Conservation (phyloP, 257 asterid genomes). For the Misopates orontium region DNA sequence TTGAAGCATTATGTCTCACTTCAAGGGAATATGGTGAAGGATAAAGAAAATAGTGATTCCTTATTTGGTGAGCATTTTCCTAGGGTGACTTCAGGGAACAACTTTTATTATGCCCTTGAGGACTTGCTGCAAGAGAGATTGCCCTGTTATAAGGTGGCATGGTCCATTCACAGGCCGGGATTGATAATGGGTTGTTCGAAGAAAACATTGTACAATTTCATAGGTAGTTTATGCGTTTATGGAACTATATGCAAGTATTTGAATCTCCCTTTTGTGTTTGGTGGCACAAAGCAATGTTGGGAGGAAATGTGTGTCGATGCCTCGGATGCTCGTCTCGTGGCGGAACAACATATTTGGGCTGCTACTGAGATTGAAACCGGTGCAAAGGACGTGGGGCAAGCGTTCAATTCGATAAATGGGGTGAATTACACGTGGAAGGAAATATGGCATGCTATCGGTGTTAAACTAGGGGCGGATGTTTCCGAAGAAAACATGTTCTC, state of each 20-base stretch:
- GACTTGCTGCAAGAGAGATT: slow-evolving; percentile 66
- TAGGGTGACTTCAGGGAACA: slow-evolving; percentile 45
- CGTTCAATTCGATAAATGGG: slow-evolving; percentile 73
- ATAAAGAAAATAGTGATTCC: background rate
- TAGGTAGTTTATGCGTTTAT: slow-evolving; percentile 75
- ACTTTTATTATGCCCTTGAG: slow-evolving; percentile 77
- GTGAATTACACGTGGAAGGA: slow-evolving; percentile 65
- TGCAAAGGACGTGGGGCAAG: slow-evolving; percentile 34
- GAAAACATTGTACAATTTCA: slow-evolving; percentile 53
- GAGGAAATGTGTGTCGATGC: slow-evolving; percentile 67
- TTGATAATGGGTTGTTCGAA: slow-evolving; percentile 65
- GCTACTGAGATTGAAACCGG: slow-evolving; percentile 32
- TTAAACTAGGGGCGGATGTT: slow-evolving; percentile 42
- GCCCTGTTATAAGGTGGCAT: slow-evolving; percentile 35
- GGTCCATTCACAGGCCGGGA: slow-evolving; percentile 86
- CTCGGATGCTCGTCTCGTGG: slow-evolving; percentile 82
- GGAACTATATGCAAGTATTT: slow-evolving; percentile 68
- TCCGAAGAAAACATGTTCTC: slow-evolving; percentile 29
- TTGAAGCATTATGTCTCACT: slow-evolving; percentile 68
- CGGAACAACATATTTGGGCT: slow-evolving; percentile 78
- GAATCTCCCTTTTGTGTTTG: slow-evolving; percentile 71
- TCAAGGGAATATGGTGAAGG: slow-evolving; percentile 10
- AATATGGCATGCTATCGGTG: slow-evolving; percentile 61
- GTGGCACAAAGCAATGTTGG: slow-evolving; percentile 73
- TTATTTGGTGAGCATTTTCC: slow-evolving; percentile 59